These are phyloP conservation scores for Fusarium clavum DNA, from an alignment of 2,329 filamentous ascomycete genomes.

Conservation along the genomic window DNA sequence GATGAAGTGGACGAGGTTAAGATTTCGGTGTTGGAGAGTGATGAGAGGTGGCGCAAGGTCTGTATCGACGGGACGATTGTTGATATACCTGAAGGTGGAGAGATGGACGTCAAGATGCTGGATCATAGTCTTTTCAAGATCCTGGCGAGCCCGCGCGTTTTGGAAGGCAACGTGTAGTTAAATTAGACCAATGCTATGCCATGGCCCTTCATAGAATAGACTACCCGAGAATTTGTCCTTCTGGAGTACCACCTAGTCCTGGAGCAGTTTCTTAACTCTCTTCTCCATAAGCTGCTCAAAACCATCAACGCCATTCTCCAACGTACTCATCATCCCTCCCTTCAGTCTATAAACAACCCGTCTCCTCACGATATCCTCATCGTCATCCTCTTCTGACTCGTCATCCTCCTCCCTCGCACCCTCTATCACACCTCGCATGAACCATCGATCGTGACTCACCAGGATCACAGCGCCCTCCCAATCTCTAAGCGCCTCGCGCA, in stretches of 20 bases:
- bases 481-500: constrained; percentile 72
- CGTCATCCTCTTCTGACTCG: constrained; percentile 51
- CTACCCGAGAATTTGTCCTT: neutral
- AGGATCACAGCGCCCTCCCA: constrained; percentile 82
- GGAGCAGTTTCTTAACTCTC: constrained; percentile 61
- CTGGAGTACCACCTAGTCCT: constrained; percentile 10
- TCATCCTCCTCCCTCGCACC: constrained; percentile 53
- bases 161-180: constrained; percentile 1
- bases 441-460: constrained; percentile 85
- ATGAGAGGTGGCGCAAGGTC: constrained; percentile 82
- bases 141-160: constrained; percentile 54
- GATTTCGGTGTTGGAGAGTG: constrained; percentile 74
- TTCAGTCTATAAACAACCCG: constrained; percentile 71
- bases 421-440: constrained; percentile 76
- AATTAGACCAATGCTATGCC: neutral
- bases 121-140: constrained; percentile 56
- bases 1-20: constrained; percentile 74
- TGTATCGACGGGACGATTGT: constrained; percentile 95
- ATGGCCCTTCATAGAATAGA: neutral
- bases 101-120: constrained; percentile 72
- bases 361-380: constrained; percentile 60
- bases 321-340: constrained; percentile 64
- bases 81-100: constrained; percentile 75
- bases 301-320: constrained; percentile 71
- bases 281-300: constrained; percentile 74